Evolutionary conservation across 495 filamentous ascomycete genomes (phyloP).

Genomic region (Chaetomidium leptoderma): DNA sequence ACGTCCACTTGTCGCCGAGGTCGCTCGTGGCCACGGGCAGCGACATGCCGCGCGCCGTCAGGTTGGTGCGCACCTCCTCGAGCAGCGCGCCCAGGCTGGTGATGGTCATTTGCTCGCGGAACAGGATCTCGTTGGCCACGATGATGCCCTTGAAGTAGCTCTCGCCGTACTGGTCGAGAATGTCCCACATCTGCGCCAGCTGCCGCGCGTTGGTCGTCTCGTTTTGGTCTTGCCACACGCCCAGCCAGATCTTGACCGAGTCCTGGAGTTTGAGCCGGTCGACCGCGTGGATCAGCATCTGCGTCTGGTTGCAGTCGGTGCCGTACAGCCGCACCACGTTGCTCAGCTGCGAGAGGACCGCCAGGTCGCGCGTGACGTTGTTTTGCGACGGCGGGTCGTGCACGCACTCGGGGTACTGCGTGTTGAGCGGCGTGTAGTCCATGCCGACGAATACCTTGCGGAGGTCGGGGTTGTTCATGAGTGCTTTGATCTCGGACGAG

Average conservation of each 20-base stretch:
- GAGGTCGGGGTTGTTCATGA: slow-evolving; percentile 74
- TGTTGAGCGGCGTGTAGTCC: slow-evolving; percentile 89
- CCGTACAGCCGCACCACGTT: slow-evolving; percentile 89
- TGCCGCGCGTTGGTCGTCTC: slow-evolving; percentile 78
- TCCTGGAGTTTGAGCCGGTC: slow-evolving; percentile 64
- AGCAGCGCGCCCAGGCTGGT: slow-evolving; percentile 62
- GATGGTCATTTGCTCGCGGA: slow-evolving; percentile 66
- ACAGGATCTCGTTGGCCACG: slow-evolving; percentile 92
- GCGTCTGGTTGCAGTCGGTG: slow-evolving; percentile 96
- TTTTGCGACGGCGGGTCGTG: slow-evolving; percentile 78
- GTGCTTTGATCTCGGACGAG: slow-evolving; percentile 71
- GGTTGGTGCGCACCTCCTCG: slow-evolving; percentile 61
- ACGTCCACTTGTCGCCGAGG: slow-evolving; percentile 83
- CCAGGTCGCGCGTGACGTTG: slow-evolving; percentile 88
- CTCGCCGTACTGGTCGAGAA: slow-evolving; percentile 64
- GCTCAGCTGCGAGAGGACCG: slow-evolving; percentile 85
- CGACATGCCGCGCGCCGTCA: slow-evolving; percentile 59
- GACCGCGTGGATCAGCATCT: slow-evolving; percentile 87
- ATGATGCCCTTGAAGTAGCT: slow-evolving; percentile 77
- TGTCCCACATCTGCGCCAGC: slow-evolving; percentile 71
- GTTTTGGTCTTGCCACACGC: slow-evolving; percentile 90
- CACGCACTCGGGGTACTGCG: slow-evolving; percentile 84
- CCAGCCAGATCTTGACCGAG: slow-evolving; percentile 85
- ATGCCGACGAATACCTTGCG: slow-evolving; percentile 97
- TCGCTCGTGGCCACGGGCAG: slow-evolving; percentile 85